A percentile compares a stretch with the other conserved stretches of the same genome.
These are phyloP conservation scores for Gracilariopsis chorda DNA, from an alignment of 23 red algal species.

Conservation along the genomic window DNA sequence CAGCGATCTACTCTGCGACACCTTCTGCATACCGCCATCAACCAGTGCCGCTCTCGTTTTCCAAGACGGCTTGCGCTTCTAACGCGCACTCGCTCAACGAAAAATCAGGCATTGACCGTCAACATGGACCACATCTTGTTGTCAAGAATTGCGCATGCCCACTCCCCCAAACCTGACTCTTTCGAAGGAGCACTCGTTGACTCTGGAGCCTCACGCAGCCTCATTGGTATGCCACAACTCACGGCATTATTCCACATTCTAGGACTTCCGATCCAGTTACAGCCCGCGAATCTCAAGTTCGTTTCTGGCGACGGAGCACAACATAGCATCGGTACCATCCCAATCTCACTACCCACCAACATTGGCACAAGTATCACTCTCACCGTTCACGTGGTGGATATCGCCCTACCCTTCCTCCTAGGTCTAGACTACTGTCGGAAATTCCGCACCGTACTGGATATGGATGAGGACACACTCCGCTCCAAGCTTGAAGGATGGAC, in stretches of 20 bases:
- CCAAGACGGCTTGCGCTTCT: background rate
- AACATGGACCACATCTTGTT: background rate
- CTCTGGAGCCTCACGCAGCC: background rate
- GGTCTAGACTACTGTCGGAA: background rate
- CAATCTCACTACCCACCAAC: background rate
- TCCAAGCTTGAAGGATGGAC: background rate
- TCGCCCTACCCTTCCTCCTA: background rate
- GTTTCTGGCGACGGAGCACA: background rate
- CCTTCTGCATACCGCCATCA: background rate
- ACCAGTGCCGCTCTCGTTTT: background rate
- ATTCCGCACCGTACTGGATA: background rate
- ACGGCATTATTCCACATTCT: background rate
- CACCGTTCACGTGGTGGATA: background rate
- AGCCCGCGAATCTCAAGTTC: background rate
- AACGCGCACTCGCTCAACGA: background rate
- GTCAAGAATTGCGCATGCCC: background rate
- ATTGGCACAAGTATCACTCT: background rate
- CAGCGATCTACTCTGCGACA: background rate
- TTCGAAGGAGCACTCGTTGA: slow-evolving; percentile 22
- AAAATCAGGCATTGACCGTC: background rate
- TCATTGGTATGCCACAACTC: background rate
- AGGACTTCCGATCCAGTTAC: background rate
- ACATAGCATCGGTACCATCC: background rate
- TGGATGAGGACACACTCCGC: background rate
- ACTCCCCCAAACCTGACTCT: background rate